Base-by-base conservation (phyloP, 495 filamentous ascomycete species). In the Letharia lupina region DNA sequence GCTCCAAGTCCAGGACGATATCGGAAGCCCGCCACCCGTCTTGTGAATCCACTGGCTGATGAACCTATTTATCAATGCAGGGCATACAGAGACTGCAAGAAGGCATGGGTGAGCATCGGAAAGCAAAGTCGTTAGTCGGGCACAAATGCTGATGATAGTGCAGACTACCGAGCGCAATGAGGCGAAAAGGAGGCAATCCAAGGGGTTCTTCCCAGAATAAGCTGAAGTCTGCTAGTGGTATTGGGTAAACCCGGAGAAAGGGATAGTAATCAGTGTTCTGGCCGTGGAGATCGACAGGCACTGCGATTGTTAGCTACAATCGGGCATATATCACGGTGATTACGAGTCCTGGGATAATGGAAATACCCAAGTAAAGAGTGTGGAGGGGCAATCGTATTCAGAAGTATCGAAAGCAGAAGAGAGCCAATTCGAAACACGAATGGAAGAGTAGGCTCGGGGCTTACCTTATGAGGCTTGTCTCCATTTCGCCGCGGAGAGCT, bases 71-170 rank as follows among this genome's bases (percentile, higher is more conserved):
- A 54, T 44, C 63, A 40, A 56, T 56, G 65, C 69, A 96, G 91
- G 76, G 91, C 92, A 64, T 96, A 96, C 76, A 85, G 91, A 68
- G 91, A 95, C 68, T 96, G 92, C 77, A 96, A 96, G 75, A 92
- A 93, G 78, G 81, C 87, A 79, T 96, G 91, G 91, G 91, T 93
- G 83, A 45, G 63, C 50, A 37, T 65, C 45, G 3, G 44, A 9
- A 33, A 37, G 20, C 28, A 7, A 52, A 54, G 18, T n/a, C 47
- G 31, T 54, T 23, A 18, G 42, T 65, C 40, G 56, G 41, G 47
- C 56, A 62, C 42, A 18, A 40, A 42, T 45, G 18, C 62, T 67
- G 62, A 68, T 62, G 47, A 63, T 28, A 18, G 9, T 23, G 48
- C 66, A 86, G 83, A 78, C 76, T 23, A 76, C 80, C 9, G 82